Percentiles rank a stretch among this genome's conserved stretches.
Evolutionary conservation across 306 rosid species (phyloP).

Genomic region (Trichosanthes truncata): DNA sequence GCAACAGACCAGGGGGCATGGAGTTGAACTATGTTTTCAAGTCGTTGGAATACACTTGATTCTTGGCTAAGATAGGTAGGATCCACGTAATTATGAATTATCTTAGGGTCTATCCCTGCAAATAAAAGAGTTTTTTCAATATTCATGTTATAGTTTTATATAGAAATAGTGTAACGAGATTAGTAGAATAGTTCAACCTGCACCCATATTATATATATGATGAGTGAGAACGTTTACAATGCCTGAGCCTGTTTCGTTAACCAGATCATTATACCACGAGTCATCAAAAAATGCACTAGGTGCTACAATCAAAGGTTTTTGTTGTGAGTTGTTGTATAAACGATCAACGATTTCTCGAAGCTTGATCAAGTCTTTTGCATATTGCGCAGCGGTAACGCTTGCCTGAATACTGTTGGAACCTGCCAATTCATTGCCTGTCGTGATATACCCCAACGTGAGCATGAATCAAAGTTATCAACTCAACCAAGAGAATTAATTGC

Average conservation of each 20-base stretch:
- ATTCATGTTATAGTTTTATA: not conserved
- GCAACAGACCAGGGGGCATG: constrained; percentile 70
- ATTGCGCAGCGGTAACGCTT: constrained; percentile 51
- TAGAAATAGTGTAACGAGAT: no score
- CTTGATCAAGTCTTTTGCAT: constrained; percentile 62
- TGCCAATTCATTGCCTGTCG: constrained; percentile 74
- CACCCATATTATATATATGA: constrained; percentile 78
- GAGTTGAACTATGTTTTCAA: constrained; percentile 34
- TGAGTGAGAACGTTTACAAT: constrained; percentile 46
- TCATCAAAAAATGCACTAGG: constrained; percentile 74
- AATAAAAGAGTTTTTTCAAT: not conserved
- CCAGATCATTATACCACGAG: constrained; percentile 55
- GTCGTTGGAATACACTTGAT: constrained; percentile 25
- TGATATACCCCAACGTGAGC: no score
- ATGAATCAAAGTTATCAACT: no score
- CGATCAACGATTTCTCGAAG: constrained; percentile 35
- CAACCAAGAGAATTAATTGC: not conserved
- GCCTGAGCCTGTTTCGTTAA: constrained; percentile 50
- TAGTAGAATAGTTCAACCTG: constrained; percentile 37
- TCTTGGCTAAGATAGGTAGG: constrained; percentile 41
- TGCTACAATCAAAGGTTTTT: constrained; percentile 56
- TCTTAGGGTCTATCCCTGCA: constrained; percentile 49
- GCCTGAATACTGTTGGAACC: constrained; percentile 64
- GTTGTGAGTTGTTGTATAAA: constrained; percentile 27
- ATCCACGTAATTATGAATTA: constrained; percentile 40